Percentiles rank a stretch among this genome's conserved stretches.
Evolutionary conservation across 2,329 filamentous ascomycete genomes (phyloP).

Genomic region (Penicillium sp.): DNA sequence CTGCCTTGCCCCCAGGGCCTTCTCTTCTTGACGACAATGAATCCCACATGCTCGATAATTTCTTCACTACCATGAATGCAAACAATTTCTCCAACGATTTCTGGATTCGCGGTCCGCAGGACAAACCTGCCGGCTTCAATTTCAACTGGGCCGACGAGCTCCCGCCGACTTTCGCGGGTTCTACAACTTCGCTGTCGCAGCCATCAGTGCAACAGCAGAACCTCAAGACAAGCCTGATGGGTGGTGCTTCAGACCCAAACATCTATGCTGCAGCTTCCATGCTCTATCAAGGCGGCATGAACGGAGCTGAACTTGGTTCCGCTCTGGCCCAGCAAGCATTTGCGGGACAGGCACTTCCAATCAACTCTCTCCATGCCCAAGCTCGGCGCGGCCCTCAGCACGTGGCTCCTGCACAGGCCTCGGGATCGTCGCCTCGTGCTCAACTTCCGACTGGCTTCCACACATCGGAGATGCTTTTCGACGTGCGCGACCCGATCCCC

Average conservation of each 20-base stretch:
- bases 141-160: slow-evolving; percentile 47
- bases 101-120: slow-evolving; percentile 31
- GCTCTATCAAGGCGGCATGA: slow-evolving; percentile 37
- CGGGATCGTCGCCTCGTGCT: slow-evolving; percentile 13
- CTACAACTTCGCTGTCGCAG: slow-evolving; percentile 59
- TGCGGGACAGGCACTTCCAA: slow-evolving; percentile 18
- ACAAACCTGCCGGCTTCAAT: slow-evolving; percentile 27
- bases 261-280: slow-evolving; percentile 55
- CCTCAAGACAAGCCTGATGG: slow-evolving; percentile 25
- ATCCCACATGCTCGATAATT: slow-evolving; percentile 52
- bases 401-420: slow-evolving; percentile 17
- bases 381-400: slow-evolving; percentile 14
- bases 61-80: slow-evolving; percentile 41
- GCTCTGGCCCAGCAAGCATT: slow-evolving; percentile 29
- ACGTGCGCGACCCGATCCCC: slow-evolving; percentile 32
- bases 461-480: slow-evolving; percentile 37
- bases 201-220: slow-evolving; percentile 36
- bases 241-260: slow-evolving; percentile 40
- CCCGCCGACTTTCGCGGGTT: slow-evolving; percentile 62
- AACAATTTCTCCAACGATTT: slow-evolving; percentile 38
- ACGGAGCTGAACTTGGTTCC: slow-evolving; percentile 28
- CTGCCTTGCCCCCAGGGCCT: slow-evolving; percentile 59
- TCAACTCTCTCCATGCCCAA: slow-evolving; percentile 18
- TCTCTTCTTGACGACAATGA: slow-evolving; percentile 58
- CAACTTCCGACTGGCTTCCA: slow-evolving; percentile 32